phyloP scores from a whole-genome alignment of 2,329 filamentous ascomycete species.

The Fusarium nisikadoi region DNA sequence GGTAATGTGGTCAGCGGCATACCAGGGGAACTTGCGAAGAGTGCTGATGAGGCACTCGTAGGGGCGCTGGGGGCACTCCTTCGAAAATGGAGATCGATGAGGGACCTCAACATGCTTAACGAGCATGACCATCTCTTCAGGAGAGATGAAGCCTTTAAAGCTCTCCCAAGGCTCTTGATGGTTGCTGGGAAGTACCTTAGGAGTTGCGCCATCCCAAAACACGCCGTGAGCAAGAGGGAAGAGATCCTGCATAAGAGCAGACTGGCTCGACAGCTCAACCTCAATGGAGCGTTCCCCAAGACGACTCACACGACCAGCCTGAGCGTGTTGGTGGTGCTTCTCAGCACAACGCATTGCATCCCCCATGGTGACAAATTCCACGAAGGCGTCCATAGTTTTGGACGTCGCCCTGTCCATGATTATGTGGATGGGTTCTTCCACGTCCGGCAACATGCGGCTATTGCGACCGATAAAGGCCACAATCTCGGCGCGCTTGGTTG shows the following conservation, averaged over 20 bases:
- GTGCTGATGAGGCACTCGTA: slow-evolving; percentile 75
- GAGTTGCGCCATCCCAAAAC: slow-evolving; percentile 62
- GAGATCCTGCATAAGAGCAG: slow-evolving; percentile 68
- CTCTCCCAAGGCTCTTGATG: slow-evolving; percentile 58
- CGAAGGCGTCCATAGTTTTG: slow-evolving; percentile 71
- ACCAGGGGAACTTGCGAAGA: slow-evolving; percentile 72
- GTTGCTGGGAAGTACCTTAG: slow-evolving; percentile 52
- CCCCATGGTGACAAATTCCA: slow-evolving; percentile 64
- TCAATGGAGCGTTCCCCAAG: slow-evolving; percentile 69
- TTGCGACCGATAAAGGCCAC: slow-evolving; percentile 69
- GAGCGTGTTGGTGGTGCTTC: slow-evolving; percentile 54
- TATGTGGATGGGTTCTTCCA: slow-evolving; percentile 68
- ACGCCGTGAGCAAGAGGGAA: slow-evolving; percentile 69
- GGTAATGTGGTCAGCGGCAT: slow-evolving; percentile 65
- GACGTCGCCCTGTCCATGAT: slow-evolving; percentile 72
- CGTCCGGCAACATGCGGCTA: slow-evolving; percentile 64
- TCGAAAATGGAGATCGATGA: slow-evolving; percentile 68
- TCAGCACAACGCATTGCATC: slow-evolving; percentile 66
- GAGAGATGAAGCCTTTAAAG: slow-evolving; percentile 69
- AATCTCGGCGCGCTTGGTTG: slow-evolving; percentile 63
- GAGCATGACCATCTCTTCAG: slow-evolving; percentile 72
- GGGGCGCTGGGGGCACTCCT: slow-evolving; percentile 70
- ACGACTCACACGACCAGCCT: slow-evolving; percentile 56
- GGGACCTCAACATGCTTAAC: slow-evolving; percentile 71
- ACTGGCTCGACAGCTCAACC: slow-evolving; percentile 66